Conservation (phyloP, 805 yeast genomes). For the Hyphopichia homilentoma region DNA sequence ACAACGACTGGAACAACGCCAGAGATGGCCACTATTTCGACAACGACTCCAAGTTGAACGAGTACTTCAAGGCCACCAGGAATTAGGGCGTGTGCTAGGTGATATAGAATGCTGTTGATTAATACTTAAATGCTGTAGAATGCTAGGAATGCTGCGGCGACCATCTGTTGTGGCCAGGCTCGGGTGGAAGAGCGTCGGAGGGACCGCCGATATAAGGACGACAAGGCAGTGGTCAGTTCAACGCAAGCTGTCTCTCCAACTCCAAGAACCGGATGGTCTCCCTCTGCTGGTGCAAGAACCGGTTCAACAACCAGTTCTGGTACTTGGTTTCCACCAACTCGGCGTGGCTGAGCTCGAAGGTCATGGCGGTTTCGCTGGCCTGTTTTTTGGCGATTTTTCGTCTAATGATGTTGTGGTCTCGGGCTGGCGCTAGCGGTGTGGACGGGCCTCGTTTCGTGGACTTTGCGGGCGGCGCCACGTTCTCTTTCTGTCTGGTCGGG, state of each 20-base stretch:
- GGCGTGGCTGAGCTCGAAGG: conserved; percentile 2
- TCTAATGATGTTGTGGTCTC: conserved; percentile 15
- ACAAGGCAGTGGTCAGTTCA: conserved; percentile 2
- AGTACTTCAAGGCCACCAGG: conserved; percentile 52
- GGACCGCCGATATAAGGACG: too few relatives aligned
- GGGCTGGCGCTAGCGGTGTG: conserved; percentile 32
- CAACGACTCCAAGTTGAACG: conserved; percentile 38
- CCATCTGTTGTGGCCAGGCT: too few relatives aligned
- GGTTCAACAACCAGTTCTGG: conserved; percentile 27
- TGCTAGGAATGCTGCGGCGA: too few relatives aligned
- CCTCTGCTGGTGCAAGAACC: conserved; percentile 16
- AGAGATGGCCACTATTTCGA: conserved; percentile 39
- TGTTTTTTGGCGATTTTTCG: conserved; percentile 9
- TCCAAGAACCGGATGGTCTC: conserved; percentile 26
- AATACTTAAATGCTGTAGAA: neutral
- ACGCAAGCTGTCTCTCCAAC: conserved; percentile 23
- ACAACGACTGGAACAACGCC: conserved; percentile 54
- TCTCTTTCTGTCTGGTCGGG: too few relatives aligned
- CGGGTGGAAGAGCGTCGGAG: too few relatives aligned
- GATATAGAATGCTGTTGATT: neutral
- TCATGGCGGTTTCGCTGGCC: conserved; percentile 4
- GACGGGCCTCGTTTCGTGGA: conserved; percentile 28
- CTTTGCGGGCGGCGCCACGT: conserved; percentile 1
- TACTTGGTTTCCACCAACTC: conserved; percentile 23
- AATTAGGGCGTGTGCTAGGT: conserved; percentile 12